These are phyloP conservation scores for Aspergillus transmontanensis DNA, from an alignment of 2,329 filamentous ascomycete genomes.

Conservation along the genomic window DNA sequence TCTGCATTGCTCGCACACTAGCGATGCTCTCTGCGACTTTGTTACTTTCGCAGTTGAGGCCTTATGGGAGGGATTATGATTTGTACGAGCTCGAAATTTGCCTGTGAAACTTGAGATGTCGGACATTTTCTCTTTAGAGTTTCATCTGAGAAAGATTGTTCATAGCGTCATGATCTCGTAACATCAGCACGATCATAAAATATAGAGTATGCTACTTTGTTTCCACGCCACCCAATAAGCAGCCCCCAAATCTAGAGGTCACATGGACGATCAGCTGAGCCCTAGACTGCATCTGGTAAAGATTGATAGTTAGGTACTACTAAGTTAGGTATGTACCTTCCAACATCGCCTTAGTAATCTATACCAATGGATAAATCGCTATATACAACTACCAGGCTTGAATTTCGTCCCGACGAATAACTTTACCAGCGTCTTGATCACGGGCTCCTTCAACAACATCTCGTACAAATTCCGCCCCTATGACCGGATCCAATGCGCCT, in stretches of 20 bases:
- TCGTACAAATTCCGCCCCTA: not conserved
- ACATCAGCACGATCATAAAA: not conserved
- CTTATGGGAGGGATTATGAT: not conserved
- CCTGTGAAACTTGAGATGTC: not conserved
- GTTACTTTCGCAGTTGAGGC: not conserved
- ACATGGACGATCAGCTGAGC: not conserved
- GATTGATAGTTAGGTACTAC: not conserved
- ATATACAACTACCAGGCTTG: not conserved
- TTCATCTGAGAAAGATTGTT: not conserved
- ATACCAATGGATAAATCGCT: not conserved
- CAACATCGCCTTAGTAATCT: too few relatives aligned
- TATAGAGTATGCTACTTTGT: too few relatives aligned
- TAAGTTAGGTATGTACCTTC: too few relatives aligned
- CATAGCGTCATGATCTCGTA: not conserved
- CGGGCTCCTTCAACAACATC: not conserved
- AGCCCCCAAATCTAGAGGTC: not conserved
- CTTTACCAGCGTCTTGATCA: not conserved
- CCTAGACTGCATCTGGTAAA: not conserved
- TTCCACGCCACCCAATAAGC: too few relatives aligned
- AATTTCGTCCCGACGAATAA: not conserved
- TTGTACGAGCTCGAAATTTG: not conserved
- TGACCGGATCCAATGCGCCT: not conserved
- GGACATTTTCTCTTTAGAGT: not conserved
- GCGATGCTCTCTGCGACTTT: not conserved
- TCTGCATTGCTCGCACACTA: not conserved